Conservation (phyloP, 2,329 filamentous ascomycete genomes). For the Aspergillus pseudotamarii region DNA sequence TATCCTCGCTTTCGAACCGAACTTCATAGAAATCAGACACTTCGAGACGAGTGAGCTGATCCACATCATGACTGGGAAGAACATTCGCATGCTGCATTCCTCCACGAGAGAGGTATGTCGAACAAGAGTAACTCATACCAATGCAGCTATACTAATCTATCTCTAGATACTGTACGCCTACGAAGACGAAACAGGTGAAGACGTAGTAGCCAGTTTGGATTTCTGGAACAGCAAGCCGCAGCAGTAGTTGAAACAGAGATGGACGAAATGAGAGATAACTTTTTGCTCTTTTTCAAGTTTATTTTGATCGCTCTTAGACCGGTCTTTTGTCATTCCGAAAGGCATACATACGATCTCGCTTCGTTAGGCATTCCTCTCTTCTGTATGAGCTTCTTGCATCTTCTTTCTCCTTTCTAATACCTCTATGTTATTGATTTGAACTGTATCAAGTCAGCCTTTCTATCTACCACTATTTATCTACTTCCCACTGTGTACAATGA, state of each 20-base stretch:
- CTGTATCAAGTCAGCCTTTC: conserved; percentile 18
- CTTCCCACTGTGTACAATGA: conserved; percentile 41
- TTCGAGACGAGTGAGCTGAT: conserved; percentile 90
- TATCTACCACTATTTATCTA: conserved; percentile 22
- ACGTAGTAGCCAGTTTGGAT: conserved; percentile 91
- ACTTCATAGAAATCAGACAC: conserved; percentile 94
- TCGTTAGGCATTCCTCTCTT: conserved; percentile 18
- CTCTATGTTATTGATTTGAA: conserved; percentile 24
- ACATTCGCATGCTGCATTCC: conserved; percentile 95
- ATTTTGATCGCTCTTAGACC: conserved; percentile 24
- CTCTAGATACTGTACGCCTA: conserved; percentile 92
- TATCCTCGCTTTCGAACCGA: conserved; percentile 94
- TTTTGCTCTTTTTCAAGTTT: conserved; percentile 13
- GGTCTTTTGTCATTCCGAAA: conserved; percentile 9
- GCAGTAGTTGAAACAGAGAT: conserved; percentile 25
- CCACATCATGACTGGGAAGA: conserved; percentile 94
- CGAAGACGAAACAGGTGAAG: conserved; percentile 91
- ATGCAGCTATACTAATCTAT: conserved; percentile 26
- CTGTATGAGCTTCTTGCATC: conserved; percentile 15
- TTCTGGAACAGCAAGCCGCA: conserved; percentile 74
- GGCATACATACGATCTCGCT: conserved; percentile 9
- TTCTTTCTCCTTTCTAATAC: conserved; percentile 19
- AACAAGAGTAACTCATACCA: neutral
- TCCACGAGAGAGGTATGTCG: conserved; percentile 87
- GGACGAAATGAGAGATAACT: conserved; percentile 12